phyloP scores from a whole-genome alignment of 2,329 filamentous ascomycete species.

The Fusarium lateritium region DNA sequence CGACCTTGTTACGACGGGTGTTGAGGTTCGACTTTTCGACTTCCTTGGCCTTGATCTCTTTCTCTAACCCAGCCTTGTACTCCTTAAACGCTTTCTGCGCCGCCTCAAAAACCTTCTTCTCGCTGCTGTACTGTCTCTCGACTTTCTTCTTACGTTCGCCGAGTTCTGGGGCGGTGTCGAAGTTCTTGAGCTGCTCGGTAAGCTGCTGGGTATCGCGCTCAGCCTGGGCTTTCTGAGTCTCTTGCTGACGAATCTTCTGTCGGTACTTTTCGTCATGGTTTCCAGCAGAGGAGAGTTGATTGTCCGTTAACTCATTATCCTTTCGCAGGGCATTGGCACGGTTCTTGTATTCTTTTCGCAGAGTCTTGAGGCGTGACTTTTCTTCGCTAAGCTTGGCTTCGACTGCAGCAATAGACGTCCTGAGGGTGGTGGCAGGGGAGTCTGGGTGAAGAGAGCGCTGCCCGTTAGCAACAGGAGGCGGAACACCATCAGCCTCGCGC shows the following conservation, averaged over 20 bases:
- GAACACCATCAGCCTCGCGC: constrained; percentile 51
- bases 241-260: constrained; percentile 82
- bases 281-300: constrained; percentile 76
- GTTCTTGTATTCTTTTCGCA: constrained; percentile 81
- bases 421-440: constrained; percentile 82
- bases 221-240: constrained; percentile 78
- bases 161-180: constrained; percentile 76
- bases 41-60: constrained; percentile 73
- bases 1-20: constrained; percentile 80
- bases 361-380: constrained; percentile 76
- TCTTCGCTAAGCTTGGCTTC: constrained; percentile 80
- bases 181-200: constrained; percentile 71
- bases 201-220: constrained; percentile 70
- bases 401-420: constrained; percentile 80
- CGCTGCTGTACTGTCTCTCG: constrained; percentile 67
- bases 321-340: constrained; percentile 77
- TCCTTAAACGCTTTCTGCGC: constrained; percentile 68
- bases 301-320: constrained; percentile 79
- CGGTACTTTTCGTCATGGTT: constrained; percentile 82
- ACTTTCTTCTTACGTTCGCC: constrained; percentile 68
- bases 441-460: constrained; percentile 79
- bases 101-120: constrained; percentile 73
- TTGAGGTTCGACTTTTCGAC: constrained; percentile 75
- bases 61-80: constrained; percentile 73
- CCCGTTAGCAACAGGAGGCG: constrained; percentile 55